These are phyloP conservation scores for Globisporangium megalacanthum DNA, from an alignment of 352 stramenopile species.

Conservation along the genomic window DNA sequence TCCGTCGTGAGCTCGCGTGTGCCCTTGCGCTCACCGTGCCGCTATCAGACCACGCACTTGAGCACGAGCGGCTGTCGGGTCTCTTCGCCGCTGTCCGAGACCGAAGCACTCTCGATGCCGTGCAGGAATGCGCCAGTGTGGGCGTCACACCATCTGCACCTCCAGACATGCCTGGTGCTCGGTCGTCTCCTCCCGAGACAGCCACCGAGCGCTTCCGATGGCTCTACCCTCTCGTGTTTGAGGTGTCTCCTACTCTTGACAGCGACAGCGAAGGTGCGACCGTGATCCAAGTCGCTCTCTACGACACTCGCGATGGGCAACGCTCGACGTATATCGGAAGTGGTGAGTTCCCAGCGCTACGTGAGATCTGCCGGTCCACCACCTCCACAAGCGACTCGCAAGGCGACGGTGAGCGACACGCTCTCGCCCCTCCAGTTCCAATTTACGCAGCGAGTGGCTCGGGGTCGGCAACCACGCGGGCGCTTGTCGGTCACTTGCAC, in stretches of 20 bases:
- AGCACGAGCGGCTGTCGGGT: constrained; percentile 1
- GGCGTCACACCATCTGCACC: constrained; percentile 16
- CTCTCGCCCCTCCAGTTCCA: constrained; percentile 2
- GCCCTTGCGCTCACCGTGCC: neutral
- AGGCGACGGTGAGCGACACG: neutral
- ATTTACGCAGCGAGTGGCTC: constrained; percentile 6
- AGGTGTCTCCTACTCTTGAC: neutral
- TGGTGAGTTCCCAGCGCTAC: constrained; percentile 17
- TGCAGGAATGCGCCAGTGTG: neutral
- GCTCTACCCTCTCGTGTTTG: constrained; percentile 25
- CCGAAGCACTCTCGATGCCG: neutral
- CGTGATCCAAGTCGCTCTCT: constrained; percentile 21
- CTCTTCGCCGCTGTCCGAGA: constrained; percentile 1
- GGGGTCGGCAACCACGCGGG: neutral
- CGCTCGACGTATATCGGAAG: constrained; percentile 15
- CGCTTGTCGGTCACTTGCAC: constrained; percentile 21
- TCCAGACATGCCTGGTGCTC: neutral
- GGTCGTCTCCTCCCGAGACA: neutral
- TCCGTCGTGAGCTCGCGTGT: constrained; percentile 1
- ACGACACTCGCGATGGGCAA: constrained; percentile 16
- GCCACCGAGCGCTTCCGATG: constrained; percentile 16
- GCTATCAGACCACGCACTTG: neutral
- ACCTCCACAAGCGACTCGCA: neutral
- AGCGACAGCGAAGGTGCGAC: neutral
- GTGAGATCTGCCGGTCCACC: neutral